These are phyloP conservation scores for Sporothrix luriei DNA, from an alignment of 2,329 filamentous ascomycete genomes.

Conservation along the genomic window DNA sequence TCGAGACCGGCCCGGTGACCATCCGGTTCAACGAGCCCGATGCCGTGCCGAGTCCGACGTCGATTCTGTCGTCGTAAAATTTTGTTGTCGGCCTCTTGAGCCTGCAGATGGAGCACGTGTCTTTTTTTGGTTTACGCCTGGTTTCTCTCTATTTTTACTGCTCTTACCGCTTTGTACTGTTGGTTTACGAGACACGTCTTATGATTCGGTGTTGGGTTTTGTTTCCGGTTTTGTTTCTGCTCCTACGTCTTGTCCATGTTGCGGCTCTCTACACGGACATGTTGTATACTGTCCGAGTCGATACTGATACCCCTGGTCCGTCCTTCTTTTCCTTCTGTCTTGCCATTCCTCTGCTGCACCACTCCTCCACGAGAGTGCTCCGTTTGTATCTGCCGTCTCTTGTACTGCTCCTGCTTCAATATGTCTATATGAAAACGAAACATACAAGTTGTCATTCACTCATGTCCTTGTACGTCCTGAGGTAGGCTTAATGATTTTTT, in stretches of 20 bases:
- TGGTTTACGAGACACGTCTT: neutral
- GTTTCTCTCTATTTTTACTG: neutral
- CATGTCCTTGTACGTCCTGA: neutral
- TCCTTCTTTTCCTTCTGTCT: conserved; percentile 4
- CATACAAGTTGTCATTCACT: neutral
- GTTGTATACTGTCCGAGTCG: neutral
- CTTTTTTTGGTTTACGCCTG: conserved; percentile 2
- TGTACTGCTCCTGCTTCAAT: neutral
- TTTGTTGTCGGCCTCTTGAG: conserved; percentile 46
- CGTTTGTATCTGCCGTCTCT: neutral
- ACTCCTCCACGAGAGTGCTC: neutral
- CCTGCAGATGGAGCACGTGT: neutral
- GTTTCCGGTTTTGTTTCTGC: no score
- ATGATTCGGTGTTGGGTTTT: neutral
- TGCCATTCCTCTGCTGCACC: neutral
- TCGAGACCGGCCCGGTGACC: conserved; percentile 33
- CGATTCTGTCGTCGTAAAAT: conserved; percentile 43
- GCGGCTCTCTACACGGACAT: neutral
- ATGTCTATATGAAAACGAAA: neutral
- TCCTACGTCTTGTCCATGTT: neutral
- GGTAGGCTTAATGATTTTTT: neutral
- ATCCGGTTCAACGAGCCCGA: conserved; percentile 36
- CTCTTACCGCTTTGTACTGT: neutral
- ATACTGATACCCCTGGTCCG: conserved; percentile 23
- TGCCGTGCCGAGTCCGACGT: conserved; percentile 29